Evolutionary conservation across 2,329 filamentous ascomycete genomes (phyloP), one percentile per base, ranked within the genome.

Genomic region (Clarireedia paspali): DNA sequence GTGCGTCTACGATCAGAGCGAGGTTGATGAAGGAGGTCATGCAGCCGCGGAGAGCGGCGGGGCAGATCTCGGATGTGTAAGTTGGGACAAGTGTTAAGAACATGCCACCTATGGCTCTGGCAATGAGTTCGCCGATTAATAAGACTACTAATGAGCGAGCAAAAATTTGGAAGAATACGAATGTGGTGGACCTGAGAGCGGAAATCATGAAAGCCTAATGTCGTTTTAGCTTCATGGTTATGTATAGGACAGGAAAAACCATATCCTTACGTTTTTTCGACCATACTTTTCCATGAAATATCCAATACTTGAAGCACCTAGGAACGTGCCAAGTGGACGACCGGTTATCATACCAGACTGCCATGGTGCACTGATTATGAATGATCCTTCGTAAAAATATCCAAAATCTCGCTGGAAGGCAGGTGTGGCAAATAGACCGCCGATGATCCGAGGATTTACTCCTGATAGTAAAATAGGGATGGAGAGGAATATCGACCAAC

Each of bases 11-110:
- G 2, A 66, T 77, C 72, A 77, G 80, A 70, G 76, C 78, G 59
- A 78, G 72, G 61, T 79, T 78, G 60, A 77, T 75, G 48, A 77
- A 79, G 0, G 77, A 77, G 0, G 65, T 67, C 71, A 79, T 53
- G 75, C 69, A 77, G n/a, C 75, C 77, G 42, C 78, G 73, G 10
- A 81, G 69, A 34, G 76, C 75, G 24, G 79, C 73, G 1, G 78
- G 78, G 57, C 75, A 78, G 20, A 80, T 75, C 62, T 80, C 78
- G 23, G 74, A 76, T 2, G 65, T 64, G 42, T 68, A 68, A 4
- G 67, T 63, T 1, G 66, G 65, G 1, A 66, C 67, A 36, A 68
- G 64, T 0, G 75, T 77, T 58, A 75, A 73, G 64, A 77, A 78
- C 2, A 75, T 73, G 45, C 76, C 76, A 71, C 75, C 75, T 3